These are phyloP conservation scores for Talaromyces sp. DNA, from an alignment of 2,329 filamentous ascomycete species.

Conservation along the genomic window DNA sequence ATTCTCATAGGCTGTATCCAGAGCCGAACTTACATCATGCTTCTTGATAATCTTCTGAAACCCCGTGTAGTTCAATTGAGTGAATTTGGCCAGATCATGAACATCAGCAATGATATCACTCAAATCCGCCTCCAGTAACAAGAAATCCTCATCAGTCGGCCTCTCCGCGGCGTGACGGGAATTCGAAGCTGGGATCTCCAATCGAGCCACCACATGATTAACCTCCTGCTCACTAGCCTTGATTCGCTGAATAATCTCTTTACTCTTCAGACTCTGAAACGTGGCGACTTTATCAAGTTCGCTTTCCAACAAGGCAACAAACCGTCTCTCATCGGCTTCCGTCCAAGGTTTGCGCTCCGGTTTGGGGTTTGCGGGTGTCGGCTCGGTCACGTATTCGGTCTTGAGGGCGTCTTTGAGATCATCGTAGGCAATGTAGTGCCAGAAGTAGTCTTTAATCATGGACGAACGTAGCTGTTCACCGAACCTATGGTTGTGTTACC, in stretches of 20 bases:
- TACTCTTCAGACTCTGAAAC: slow-evolving; percentile 94
- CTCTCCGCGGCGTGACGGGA: slow-evolving; percentile 29
- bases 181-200: slow-evolving; percentile 51
- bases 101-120: slow-evolving; percentile 98
- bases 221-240: slow-evolving; percentile 85
- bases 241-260: slow-evolving; percentile 90
- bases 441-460: slow-evolving; percentile 93
- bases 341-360: slow-evolving; percentile 66
- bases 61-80: slow-evolving; percentile 95
- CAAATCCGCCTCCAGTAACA: slow-evolving; percentile 86
- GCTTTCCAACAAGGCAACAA: slow-evolving; percentile 78
- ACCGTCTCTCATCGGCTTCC: slow-evolving; percentile 84
- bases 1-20: no score
- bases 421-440: slow-evolving; percentile 97
- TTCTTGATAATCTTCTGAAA: slow-evolving; percentile 99
- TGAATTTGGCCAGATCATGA: slow-evolving; percentile 95
- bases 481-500: slow-evolving; percentile 54
- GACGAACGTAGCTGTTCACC: slow-evolving; percentile 95
- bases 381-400: slow-evolving; percentile 57
- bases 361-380: slow-evolving; percentile 42
- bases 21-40: slow-evolving; percentile 67
- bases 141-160: slow-evolving; percentile 85
- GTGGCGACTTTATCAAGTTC: slow-evolving; percentile 97
- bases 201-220: slow-evolving; percentile 71
- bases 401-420: slow-evolving; percentile 84